Conservation (phyloP, 2,329 filamentous ascomycete genomes). For the Phaeosphaeriaceae sp. region DNA sequence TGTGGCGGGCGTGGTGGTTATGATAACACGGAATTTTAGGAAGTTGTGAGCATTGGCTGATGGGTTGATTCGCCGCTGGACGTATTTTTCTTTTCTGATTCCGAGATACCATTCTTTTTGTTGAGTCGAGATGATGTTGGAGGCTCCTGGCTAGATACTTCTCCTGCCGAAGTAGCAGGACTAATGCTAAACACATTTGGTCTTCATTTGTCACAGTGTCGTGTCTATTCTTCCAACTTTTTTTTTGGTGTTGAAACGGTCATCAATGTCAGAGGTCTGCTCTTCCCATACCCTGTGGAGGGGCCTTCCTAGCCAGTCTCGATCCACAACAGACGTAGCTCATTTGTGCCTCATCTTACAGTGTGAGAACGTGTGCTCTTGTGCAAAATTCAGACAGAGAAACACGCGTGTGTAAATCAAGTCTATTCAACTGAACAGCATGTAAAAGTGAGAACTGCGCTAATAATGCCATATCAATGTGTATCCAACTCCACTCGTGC, state of each 20-base stretch:
- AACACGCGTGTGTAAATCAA: background rate
- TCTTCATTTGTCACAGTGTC: background rate
- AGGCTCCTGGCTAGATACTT: too few species aligned
- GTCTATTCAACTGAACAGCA: background rate
- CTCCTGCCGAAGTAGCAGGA: background rate
- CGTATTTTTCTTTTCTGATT: background rate
- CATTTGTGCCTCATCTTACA: too few species aligned
- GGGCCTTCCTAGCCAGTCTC: too few species aligned
- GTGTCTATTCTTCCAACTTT: too few species aligned
- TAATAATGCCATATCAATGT: background rate
- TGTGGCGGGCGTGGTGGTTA: constrained; percentile 48
- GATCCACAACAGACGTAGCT: too few species aligned
- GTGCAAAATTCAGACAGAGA: too few species aligned
- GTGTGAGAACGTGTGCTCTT: too few species aligned
- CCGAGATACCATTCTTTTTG: constrained; percentile 1
- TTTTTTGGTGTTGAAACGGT: too few species aligned
- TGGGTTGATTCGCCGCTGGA: too few species aligned
- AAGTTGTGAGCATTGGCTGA: too few species aligned
- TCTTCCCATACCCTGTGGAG: too few species aligned
- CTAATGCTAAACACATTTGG: background rate
- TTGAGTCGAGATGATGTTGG: background rate
- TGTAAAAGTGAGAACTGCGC: background rate
- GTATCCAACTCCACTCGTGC: background rate
- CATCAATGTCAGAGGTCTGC: too few species aligned
- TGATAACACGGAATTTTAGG: constrained; percentile 45